Evolutionary conservation across 2,329 filamentous ascomycete genomes (phyloP), one percentile per base, ranked within the genome.

Genomic region (Diplodia corticola): DNA sequence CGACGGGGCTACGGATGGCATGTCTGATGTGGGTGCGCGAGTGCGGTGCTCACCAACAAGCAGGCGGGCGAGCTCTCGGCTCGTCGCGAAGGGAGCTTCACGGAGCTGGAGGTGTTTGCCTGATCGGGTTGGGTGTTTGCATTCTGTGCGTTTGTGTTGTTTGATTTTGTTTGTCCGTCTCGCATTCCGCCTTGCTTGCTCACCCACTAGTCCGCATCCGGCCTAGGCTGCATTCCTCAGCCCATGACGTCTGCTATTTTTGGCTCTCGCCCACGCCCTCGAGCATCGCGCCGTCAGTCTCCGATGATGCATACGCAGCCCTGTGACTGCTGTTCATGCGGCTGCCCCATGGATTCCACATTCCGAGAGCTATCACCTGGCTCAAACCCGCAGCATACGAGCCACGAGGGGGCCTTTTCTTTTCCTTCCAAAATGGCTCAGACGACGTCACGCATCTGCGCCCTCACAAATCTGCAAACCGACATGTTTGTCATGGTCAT

Each of bases 91-190:
- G 5, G 53, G 28, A 60, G 55, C 24, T 40, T 44, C 35, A 28
- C 22, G 5, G 35, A 59, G 37, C 55, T 60, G 20, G 30, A 30
- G 24, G 28, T 33, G 9, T 37, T 35, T 20, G n/a, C 28, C 28
- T 30, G 51, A 22, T 53, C 49, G 30, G 51, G 28, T 17, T 13
- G 30, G 33, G 30, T 54, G 51, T 54, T 54, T 54, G 51, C 17
- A 35, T 54, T 33, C 51, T 54, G 40, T 44, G 40, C 40, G 40
- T 44, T 44, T 44, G 40, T 44, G 22, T 57, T 40, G 53, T 57
- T 57, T 57, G 53, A 50, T 57, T 22, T 26, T 33, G 53, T 57
- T 57, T 57, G 53, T 33, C 12, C 33, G 51, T 51, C 28, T n/a
- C 30, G 51, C 53, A 57, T 57, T 57, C 53, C 53, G 35, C 20